Evolutionary conservation across 768 basidiomycete species (phyloP), one percentile per base, ranked within the genome.

Genomic region (Mycena olivaceomarginata): DNA sequence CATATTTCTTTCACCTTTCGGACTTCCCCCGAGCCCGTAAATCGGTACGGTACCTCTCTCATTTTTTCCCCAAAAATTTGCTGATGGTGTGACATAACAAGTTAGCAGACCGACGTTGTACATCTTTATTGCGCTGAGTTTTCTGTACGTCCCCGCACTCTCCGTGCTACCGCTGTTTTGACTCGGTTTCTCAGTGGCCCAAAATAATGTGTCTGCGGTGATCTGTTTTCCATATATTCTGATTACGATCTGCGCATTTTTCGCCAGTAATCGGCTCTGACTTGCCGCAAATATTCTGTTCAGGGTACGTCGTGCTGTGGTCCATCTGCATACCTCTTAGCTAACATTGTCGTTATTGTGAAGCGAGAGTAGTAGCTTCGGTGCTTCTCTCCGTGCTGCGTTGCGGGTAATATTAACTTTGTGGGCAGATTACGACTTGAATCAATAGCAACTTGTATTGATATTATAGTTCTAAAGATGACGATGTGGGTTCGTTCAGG

Each of bases 71-170:
- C n/a, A n/a, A 22, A 59, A 59, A 59, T 59, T 15, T 59, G 57
- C 25, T 59, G 57, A 59, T 25, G 25, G 57, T 59, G 25, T 25
- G 57, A 59, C 25, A 59, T 59, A 59, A 59, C 25, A 59, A 59
- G 25, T 59, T 37, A 37, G 57, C 25, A 8, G n/a, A n/a, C 53
- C 53, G 53, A 15, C n/a, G 25, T 59, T 59, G 1, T 59, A 59
- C 25, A 59, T 59, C 57, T 59, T 59, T 59, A 16, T 31, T 59
- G 57, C 57, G 25, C 57, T 31, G 57, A 31, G 57, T 59, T 59
- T 31, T 2, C 22, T 18, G 25, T 59, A 56, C n/a, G 20, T 56
- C 53, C 53, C 53, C n/a, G 18, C 53, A 56, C 22, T 56, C 53
- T 20, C 53, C n/a, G 53, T 56, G 53, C n/a, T 56, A 56, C 11